A percentile compares a stretch with the other conserved stretches of the same genome.
phyloP scores from a whole-genome alignment of 1,284 basidiomycete species.

The Apiotrichum sp. region DNA sequence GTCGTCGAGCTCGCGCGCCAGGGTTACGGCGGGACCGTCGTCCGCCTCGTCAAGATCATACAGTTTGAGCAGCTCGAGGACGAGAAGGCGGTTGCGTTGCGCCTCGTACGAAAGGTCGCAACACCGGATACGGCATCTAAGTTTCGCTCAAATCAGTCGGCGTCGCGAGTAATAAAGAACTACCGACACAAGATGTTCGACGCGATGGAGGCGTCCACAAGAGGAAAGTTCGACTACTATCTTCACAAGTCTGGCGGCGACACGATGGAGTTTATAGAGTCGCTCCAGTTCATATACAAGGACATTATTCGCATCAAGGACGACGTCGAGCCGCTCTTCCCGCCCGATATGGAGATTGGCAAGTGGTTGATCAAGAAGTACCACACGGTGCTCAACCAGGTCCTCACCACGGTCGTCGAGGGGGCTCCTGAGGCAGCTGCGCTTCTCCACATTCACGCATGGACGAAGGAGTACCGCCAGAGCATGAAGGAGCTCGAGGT shows the following conservation, averaged over 20 bases:
- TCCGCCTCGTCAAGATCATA: slow-evolving; percentile 86
- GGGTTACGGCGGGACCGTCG: slow-evolving; percentile 75
- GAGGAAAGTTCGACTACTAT: slow-evolving; percentile 64
- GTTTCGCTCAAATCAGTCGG: slow-evolving; percentile 85
- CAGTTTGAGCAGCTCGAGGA: slow-evolving; percentile 90
- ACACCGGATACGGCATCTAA: slow-evolving; percentile 82
- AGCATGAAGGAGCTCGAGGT: slow-evolving; percentile 91
- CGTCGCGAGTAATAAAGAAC: slow-evolving; percentile 90
- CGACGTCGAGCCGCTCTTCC: slow-evolving; percentile 84
- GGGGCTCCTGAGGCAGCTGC: slow-evolving; percentile 79
- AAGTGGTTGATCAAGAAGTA: slow-evolving; percentile 81
- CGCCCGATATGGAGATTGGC: slow-evolving; percentile 83
- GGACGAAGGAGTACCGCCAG: slow-evolving; percentile 91
- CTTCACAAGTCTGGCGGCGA: slow-evolving; percentile 61
- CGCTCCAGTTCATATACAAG: slow-evolving; percentile 83
- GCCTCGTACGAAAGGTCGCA: slow-evolving; percentile 86
- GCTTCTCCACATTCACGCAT: slow-evolving; percentile 78
- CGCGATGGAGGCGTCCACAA: slow-evolving; percentile 70
- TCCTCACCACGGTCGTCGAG: slow-evolving; percentile 65
- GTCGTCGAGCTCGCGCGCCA: slow-evolving; percentile 74
- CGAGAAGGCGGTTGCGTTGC: slow-evolving; percentile 89
- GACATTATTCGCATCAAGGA: slow-evolving; percentile 86
- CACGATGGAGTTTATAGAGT: slow-evolving; percentile 67
- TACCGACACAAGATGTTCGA: slow-evolving; percentile 87
- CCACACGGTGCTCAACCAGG: slow-evolving; percentile 78